phyloP scores from a whole-genome alignment of 495 filamentous ascomycete species.

The Aspergillus carlsbadensis region DNA sequence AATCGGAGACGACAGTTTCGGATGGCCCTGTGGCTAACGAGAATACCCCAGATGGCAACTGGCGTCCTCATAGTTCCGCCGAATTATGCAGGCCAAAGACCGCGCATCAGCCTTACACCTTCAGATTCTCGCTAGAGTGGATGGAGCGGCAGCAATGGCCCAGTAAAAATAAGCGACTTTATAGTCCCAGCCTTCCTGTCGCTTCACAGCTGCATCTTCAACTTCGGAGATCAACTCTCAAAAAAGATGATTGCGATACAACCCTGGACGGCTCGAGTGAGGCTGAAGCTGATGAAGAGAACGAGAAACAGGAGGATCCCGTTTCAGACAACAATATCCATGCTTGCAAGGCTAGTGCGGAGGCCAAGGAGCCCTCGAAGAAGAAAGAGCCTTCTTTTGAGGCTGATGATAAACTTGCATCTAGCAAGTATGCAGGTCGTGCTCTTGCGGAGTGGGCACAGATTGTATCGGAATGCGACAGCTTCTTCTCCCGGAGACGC shows the following conservation, averaged over 20 bases:
- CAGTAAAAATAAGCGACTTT: constrained; percentile 60
- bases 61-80: constrained; percentile 24
- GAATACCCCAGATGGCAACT: constrained; percentile 30
- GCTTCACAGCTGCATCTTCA: constrained; percentile 56
- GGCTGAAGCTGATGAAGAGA: constrained; percentile 19
- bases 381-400: constrained; percentile 12
- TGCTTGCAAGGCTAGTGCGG: constrained; percentile 14
- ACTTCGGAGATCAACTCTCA: constrained; percentile 28
- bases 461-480: constrained; percentile 84
- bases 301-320: constrained; percentile 3
- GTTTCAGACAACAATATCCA: constrained; percentile 10
- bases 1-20: constrained; percentile 30
- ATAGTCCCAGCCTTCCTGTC: constrained; percentile 72
- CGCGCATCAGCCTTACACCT: constrained; percentile 62
- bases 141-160: constrained; percentile 55
- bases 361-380: constrained; percentile 6
- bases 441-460: constrained; percentile 90
- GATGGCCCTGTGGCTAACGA: constrained; percentile 30
- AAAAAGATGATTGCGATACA: constrained; percentile 29
- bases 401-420: constrained; percentile 31
- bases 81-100: constrained; percentile 36
- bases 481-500: constrained; percentile 83
- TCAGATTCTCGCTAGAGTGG: constrained; percentile 81
- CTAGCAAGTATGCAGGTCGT: constrained; percentile 76
- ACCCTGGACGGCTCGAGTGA: constrained; percentile 23